Base-by-base conservation (phyloP, 2,329 filamentous ascomycete species). In the Aaosphaeria arxii region DNA sequence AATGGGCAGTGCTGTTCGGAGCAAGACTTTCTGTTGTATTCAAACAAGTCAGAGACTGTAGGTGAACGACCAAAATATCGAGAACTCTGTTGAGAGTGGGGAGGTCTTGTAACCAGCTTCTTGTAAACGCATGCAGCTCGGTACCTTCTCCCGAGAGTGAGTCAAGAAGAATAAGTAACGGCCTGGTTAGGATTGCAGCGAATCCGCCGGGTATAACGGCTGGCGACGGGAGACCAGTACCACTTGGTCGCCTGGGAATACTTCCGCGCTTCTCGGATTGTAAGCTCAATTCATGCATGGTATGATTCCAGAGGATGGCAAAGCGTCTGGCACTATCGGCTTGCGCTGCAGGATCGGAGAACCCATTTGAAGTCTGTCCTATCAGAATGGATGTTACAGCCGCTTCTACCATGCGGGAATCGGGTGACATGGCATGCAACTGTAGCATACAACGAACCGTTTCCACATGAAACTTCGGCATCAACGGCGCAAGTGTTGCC, bases 391-490 rank as follows among this genome's bases (percentile, higher is more conserved):
- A 72, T 29, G 81, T 78, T 28, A 95, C 82, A 0, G 88, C 83
- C 28, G 89, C 89, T 68, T 96, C 91, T 4, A 96, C 85, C 41
- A 91, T 83, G 44, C 87, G 84, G 57, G 85, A 85, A 1, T 79
- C 74, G 36, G 79, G 74, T 1, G 86, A 82, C 9, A 95, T 79
- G 1, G 84, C 82, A 58, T 97, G 91, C 44, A 99, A 74, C 55
- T 90, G 84, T 89, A 94, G 95, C 36, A 99, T 74, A 57, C 85
- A 87, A 48, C 88, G 84, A 6, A 95, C 89, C 13, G 91, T 86
- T 72, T 99, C 95, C 31, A 99, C 91, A 63, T 97, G 94, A 57
- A 92, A 95, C 64, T 96, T 96, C 0, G 91, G 91, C 53, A 86
- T 85, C 9, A 85, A 79, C n/a, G 89, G 86, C 0, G 90, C 88